phyloP scores from a whole-genome alignment of 2,329 filamentous ascomycete species.

The Nemania diffusa region DNA sequence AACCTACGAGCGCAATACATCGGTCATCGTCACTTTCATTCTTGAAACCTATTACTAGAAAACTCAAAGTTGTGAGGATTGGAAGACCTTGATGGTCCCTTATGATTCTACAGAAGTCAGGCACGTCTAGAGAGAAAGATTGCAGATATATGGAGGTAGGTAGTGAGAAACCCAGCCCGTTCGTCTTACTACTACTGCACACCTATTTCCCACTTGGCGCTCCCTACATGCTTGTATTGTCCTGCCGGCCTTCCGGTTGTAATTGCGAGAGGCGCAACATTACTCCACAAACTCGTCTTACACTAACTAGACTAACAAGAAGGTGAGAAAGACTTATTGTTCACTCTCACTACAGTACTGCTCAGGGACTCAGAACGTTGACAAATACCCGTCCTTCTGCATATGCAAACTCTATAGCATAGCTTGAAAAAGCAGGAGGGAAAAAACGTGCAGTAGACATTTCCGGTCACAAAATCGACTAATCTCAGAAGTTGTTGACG shows the following conservation, averaged over 20 bases:
- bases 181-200: conserved; percentile 10
- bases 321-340: not conserved
- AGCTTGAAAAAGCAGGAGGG: too few species aligned
- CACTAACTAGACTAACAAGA: not conserved
- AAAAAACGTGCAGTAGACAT: too few species aligned
- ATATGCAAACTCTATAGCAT: too few species aligned
- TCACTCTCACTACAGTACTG: not conserved
- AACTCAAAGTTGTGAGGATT: not conserved
- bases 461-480: too few species aligned
- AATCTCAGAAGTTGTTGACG: too few species aligned
- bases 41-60: not conserved
- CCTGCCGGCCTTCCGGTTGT: conserved; percentile 11
- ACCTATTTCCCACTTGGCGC: conserved; percentile 1
- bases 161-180: not conserved
- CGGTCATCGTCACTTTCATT: not conserved
- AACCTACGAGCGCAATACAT: too few species aligned
- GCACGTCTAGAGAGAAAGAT: not conserved
- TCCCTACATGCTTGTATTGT: not conserved
- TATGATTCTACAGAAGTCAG: not conserved
- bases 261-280: not conserved
- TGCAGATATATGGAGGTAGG: not conserved
- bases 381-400: not conserved
- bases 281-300: not conserved
- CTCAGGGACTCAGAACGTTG: not conserved
- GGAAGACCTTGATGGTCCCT: not conserved